These are phyloP conservation scores for Dunaliella sp. DNA, from an alignment of 139 green algal species.

Conservation along the genomic window DNA sequence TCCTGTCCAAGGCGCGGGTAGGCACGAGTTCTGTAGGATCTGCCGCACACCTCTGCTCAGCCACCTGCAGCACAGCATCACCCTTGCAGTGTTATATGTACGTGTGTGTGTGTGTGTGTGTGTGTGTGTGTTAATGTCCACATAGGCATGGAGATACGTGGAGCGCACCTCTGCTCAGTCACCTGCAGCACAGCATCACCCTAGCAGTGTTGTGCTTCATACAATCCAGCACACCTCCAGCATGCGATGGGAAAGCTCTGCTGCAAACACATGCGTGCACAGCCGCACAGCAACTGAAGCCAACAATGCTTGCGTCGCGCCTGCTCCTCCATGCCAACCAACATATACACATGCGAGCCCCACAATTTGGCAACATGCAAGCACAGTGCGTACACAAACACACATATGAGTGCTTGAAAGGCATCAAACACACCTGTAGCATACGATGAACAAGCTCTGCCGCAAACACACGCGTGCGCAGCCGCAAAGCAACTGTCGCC, in stretches of 20 bases:
- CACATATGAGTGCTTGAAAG: background rate
- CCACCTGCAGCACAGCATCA: background rate
- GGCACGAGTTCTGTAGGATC: background rate
- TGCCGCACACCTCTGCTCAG: background rate
- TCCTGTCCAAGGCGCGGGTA: background rate
- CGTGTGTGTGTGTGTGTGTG: too few species aligned
- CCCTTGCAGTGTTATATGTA: too few species aligned
- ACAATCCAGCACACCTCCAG: too few species aligned
- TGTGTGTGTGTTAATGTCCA: too few species aligned
- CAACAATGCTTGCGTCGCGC: background rate
- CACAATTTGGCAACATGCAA: background rate
- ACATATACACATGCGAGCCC: background rate
- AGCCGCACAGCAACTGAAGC: background rate
- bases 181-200: too few species aligned
- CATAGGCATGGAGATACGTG: too few species aligned
- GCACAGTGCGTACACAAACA: background rate
- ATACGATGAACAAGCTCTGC: conserved; percentile 50
- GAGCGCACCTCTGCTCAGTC: too few species aligned
- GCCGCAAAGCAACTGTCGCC: conserved; percentile 43
- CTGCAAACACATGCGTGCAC: background rate
- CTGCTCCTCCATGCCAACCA: background rate
- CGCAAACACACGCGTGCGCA: conserved; percentile 81
- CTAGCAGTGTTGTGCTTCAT: too few species aligned
- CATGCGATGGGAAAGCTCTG: background rate
- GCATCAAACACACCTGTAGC: background rate